phyloP scores from a whole-genome alignment of 345 rosid species.

The Hevea brasiliensis region DNA sequence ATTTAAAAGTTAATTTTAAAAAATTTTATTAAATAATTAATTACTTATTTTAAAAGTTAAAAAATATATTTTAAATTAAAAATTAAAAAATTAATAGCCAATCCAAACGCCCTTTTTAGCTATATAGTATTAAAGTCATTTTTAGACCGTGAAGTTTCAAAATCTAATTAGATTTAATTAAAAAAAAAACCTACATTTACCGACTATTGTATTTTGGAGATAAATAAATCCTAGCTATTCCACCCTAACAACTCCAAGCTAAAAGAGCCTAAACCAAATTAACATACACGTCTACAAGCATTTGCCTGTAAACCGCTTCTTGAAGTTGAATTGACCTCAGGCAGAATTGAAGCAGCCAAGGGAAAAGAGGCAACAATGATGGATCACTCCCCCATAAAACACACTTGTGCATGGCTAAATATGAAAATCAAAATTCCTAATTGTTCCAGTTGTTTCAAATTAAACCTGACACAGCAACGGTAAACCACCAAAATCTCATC shows the following conservation, averaged over 20 bases:
- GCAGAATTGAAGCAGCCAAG: not conserved
- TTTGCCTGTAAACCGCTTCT: not conserved
- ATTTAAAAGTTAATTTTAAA: too few species aligned
- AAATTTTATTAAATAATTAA: too few species aligned
- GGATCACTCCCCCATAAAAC: not conserved
- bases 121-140: too few species aligned
- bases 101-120: too few species aligned
- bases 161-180: too few species aligned
- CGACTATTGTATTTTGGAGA: too few species aligned
- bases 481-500: constrained; percentile 11
- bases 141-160: too few species aligned
- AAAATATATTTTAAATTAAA: too few species aligned
- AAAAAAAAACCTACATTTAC: too few species aligned
- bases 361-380: not conserved
- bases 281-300: too few species aligned
- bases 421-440: not conserved
- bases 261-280: not conserved
- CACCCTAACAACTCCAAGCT: not conserved
- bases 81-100: too few species aligned
- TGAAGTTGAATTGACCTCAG: not conserved
- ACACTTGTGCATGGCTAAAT: not conserved
- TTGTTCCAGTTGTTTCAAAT: not conserved
- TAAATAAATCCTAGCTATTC: not conserved
- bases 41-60: too few species aligned
- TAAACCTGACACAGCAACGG: not conserved